A percentile compares a stretch with the other conserved stretches of the same genome.
These are phyloP conservation scores for Septoria petroselini DNA, from an alignment of 2,329 filamentous ascomycete species.

Conservation along the genomic window DNA sequence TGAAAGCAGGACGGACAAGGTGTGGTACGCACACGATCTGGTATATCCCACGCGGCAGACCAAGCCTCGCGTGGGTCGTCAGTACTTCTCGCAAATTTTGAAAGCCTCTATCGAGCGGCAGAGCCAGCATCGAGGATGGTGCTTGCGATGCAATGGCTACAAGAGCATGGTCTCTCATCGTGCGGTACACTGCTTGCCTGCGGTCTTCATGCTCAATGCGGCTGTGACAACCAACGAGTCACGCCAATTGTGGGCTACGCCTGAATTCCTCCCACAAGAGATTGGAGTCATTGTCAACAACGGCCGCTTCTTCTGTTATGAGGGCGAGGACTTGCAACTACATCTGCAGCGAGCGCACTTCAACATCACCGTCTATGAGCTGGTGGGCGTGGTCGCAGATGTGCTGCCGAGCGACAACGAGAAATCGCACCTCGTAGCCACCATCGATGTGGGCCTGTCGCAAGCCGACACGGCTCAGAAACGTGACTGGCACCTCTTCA, in stretches of 20 bases:
- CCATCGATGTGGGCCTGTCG: conserved; percentile 76
- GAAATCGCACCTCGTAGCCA: conserved; percentile 85
- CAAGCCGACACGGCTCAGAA: conserved; percentile 56
- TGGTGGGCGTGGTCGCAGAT: conserved; percentile 85
- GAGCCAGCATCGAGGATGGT: conserved; percentile 88
- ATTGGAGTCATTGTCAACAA: conserved; percentile 88
- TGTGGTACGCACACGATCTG: conserved; percentile 60
- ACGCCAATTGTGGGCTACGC: conserved; percentile 79
- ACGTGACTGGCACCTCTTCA: conserved; percentile 91
- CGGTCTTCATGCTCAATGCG: conserved; percentile 82
- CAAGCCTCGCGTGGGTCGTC: conserved; percentile 33
- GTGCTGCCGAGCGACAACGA: conserved; percentile 83
- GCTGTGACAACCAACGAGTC: conserved; percentile 72
- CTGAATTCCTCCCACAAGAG: conserved; percentile 88
- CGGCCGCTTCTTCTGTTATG: conserved; percentile 91
- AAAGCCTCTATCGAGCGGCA: conserved; percentile 89
- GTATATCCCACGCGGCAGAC: conserved; percentile 39
- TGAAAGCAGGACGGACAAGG: conserved; percentile 76
- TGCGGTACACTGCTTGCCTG: conserved; percentile 75
- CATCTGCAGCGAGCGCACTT: conserved; percentile 77
- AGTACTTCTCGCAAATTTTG: conserved; percentile 78
- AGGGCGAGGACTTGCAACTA: conserved; percentile 81
- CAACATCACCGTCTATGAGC: conserved; percentile 82
- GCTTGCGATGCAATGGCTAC: conserved; percentile 83
- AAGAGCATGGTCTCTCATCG: conserved; percentile 83